Conservation (phyloP, 768 basidiomycete genomes). For the Exsudoporus frostii region DNA sequence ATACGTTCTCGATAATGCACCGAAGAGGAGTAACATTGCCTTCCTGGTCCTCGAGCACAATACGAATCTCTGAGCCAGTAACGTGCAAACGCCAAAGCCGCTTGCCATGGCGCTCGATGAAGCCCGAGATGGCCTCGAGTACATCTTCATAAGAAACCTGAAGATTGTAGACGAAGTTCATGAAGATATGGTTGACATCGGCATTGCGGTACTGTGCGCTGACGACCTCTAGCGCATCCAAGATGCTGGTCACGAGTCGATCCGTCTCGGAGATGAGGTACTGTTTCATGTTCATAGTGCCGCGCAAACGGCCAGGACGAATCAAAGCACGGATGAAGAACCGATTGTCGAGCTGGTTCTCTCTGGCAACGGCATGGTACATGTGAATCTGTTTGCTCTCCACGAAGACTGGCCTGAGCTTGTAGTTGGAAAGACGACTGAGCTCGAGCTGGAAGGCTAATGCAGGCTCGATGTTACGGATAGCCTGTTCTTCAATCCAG, state of each 20-base stretch:
- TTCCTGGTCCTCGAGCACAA: conserved; percentile 90
- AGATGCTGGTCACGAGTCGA: conserved; percentile 87
- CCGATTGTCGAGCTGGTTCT: conserved; percentile 95
- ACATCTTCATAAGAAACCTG: conserved; percentile 96
- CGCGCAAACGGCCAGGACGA: conserved; percentile 90
- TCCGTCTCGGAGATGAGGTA: conserved; percentile 99
- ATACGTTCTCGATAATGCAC: conserved; percentile 97
- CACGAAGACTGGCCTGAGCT: conserved; percentile 92
- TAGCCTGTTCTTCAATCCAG: conserved; percentile 94
- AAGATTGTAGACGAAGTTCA: conserved; percentile 98
- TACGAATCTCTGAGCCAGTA: conserved; percentile 95
- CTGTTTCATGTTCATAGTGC: conserved; percentile 91
- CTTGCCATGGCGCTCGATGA: conserved; percentile 98
- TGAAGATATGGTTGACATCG: conserved; percentile 97
- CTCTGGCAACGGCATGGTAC: conserved; percentile 91
- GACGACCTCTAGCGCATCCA: conserved; percentile 95
- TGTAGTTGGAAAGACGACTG: conserved; percentile 94
- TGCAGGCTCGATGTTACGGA: conserved; percentile 98
- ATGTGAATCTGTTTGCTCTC: conserved; percentile 98
- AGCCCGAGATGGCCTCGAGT: conserved; percentile 94
- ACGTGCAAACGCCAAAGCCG: conserved; percentile 97
- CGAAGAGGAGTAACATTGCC: conserved; percentile 96
- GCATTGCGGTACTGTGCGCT: conserved; percentile 86
- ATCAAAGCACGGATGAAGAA: conserved; percentile 98
- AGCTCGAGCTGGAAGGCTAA: conserved; percentile 97